phyloP scores from a whole-genome alignment of 768 basidiomycete species.

The Tephrocybe sp. region DNA sequence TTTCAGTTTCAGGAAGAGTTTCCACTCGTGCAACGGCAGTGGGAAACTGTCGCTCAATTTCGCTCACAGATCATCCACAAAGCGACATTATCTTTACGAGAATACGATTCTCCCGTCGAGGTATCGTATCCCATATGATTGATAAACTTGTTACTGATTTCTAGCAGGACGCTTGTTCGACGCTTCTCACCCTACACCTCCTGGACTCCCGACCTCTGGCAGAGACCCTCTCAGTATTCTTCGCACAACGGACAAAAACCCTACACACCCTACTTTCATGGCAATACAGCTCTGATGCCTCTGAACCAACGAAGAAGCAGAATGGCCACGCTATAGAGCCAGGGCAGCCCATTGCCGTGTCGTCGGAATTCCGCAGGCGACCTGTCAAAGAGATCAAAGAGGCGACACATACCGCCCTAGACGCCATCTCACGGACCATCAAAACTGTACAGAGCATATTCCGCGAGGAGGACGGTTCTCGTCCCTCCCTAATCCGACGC shows the following conservation, averaged over 20 bases:
- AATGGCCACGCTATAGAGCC: constrained; percentile 36
- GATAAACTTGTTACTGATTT: neutral
- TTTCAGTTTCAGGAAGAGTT: constrained; percentile 65
- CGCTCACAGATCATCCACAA: constrained; percentile 86
- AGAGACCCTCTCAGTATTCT: constrained; percentile 70
- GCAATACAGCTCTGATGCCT: constrained; percentile 18
- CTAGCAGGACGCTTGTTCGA: constrained; percentile 69
- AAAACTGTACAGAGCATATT: constrained; percentile 59
- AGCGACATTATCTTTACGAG: constrained; percentile 80
- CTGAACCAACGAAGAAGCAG: constrained; percentile 15
- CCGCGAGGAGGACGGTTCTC: constrained; percentile 31
- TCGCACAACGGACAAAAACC: constrained; percentile 68
- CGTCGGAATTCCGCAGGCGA: constrained; percentile 28
- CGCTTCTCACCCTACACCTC: constrained; percentile 82
- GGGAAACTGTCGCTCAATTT: constrained; percentile 88
- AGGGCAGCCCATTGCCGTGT: constrained; percentile 6
- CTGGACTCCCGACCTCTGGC: constrained; percentile 81
- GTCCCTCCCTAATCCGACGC: constrained; percentile 49
- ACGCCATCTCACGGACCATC: constrained; percentile 60
- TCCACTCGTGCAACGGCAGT: constrained; percentile 88
- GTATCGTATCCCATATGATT: constrained; percentile 37
- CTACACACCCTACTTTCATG: constrained; percentile 46
- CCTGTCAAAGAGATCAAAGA: constrained; percentile 54
- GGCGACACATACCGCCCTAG: constrained; percentile 49
- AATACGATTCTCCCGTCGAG: constrained; percentile 49